phyloP scores from a whole-genome alignment of 768 basidiomycete genomes.

The Tylopilus sp. region DNA sequence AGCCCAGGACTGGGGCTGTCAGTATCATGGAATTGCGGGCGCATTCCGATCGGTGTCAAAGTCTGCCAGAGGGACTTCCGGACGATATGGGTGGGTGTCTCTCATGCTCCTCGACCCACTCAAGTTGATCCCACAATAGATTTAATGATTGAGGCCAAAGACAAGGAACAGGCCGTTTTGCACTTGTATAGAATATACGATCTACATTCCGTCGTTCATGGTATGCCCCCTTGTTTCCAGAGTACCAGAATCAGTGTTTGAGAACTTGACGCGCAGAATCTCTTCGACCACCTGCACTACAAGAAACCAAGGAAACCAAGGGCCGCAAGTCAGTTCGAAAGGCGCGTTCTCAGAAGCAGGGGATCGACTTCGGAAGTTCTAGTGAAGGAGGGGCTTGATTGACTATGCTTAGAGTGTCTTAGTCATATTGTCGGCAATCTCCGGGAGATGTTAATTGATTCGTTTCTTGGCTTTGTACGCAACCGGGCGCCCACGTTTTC shows the following conservation, averaged over 20 bases:
- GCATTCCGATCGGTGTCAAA: constrained; percentile 79
- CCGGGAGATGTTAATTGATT: neutral
- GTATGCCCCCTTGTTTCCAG: constrained; percentile 28
- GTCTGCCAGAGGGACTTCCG: constrained; percentile 59
- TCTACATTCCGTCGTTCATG: constrained; percentile 60
- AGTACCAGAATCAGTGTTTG: neutral
- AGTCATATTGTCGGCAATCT: constrained; percentile 10
- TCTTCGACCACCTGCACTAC: constrained; percentile 42
- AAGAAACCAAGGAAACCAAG: constrained; percentile 40
- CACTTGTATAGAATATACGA: constrained; percentile 78
- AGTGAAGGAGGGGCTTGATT: too few species aligned
- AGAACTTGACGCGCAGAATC: constrained; percentile 17
- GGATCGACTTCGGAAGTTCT: constrained; percentile 23
- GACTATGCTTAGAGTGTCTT: neutral
- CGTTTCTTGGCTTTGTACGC: neutral
- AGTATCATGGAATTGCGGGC: constrained; percentile 83
- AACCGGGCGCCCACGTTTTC: neutral
- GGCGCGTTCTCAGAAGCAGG: constrained; percentile 25
- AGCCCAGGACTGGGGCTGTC: constrained; percentile 81
- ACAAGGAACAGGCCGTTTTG: constrained; percentile 92
- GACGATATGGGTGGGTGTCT: constrained; percentile 57
- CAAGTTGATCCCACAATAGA: constrained; percentile 39
- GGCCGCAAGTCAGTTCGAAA: constrained; percentile 39
- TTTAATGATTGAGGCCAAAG: constrained; percentile 92
- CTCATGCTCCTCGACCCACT: neutral